phyloP scores from a whole-genome alignment of 352 stramenopile genomes.

The Phytophthora agathidicida region DNA sequence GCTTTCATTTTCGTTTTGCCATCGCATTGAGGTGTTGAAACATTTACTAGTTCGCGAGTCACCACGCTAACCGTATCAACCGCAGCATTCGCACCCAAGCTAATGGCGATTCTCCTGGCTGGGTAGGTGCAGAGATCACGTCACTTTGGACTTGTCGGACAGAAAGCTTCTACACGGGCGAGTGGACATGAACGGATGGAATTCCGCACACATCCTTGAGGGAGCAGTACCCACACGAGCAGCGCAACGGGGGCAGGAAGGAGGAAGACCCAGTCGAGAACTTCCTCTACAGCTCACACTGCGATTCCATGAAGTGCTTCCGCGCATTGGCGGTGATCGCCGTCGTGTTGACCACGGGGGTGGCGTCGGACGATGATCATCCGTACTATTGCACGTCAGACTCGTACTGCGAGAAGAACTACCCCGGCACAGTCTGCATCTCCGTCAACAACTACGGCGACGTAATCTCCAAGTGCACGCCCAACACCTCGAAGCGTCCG shows the following conservation, averaged over 20 bases:
- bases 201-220: conserved; percentile 14
- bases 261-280: conserved; percentile 13
- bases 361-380: conserved; percentile 21
- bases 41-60: no score
- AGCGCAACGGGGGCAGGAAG: no score
- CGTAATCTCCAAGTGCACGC: conserved; percentile 73
- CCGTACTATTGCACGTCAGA: conserved; percentile 64
- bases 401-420: conserved; percentile 60
- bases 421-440: conserved; percentile 71
- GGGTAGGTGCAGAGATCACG: not conserved
- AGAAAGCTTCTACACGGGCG: not conserved
- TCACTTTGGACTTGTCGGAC: conserved; percentile 7
- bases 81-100: not conserved
- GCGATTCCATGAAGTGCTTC: conserved; percentile 34
- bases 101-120: no score
- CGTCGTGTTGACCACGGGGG: conserved; percentile 13
- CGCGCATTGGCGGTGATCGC: conserved; percentile 32
- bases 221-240: conserved; percentile 11
- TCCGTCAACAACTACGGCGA: conserved; percentile 69
- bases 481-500: conserved; percentile 62
- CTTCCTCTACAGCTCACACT: not conserved
- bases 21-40: not conserved
- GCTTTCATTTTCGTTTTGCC: not conserved
- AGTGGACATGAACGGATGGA: conserved; percentile 7
- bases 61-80: not conserved